Evolutionary conservation across 257 asterid species (phyloP), one percentile per base, ranked within the genome.

Genomic region (Solanum piurae): DNA sequence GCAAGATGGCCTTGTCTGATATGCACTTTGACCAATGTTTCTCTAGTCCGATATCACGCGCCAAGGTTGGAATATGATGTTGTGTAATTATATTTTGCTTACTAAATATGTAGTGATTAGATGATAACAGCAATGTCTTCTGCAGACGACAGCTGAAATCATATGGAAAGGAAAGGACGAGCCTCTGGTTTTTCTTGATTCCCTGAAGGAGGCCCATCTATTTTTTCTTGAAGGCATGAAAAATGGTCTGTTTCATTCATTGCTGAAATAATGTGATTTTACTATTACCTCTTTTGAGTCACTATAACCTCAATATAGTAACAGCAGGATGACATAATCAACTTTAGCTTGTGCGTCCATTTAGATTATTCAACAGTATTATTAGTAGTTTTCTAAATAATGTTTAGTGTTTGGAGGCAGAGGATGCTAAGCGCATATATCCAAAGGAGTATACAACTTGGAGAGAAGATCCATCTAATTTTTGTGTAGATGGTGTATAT

Each of bases 1-100:
- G 98, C 87, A 91, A 91, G 73, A 80, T 64, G 82, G 95, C 96
- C 87, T 89, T 95, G 73, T 84, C 89, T 29, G 95, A 93, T 4
- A 88, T 90, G 25, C 90, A 93, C 87, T 95, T 93, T 46, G 98
- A 95, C 74, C 91, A 86, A 88, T 95, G 98, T 89, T 95, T 95
- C 89, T 89, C 98, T 9, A 95, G 98, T 89, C 98, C 98, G 12
- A 94, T 95, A 88, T 87, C 95, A 58, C 98, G 98, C 72, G 98
- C 98, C 83, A 94, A 94, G 98, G 98, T 90, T 62, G 69, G 46
- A n/a, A 4, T 9, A 79, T 40, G 44, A 13, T 10, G 12, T n/a
- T 62, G 29, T 85, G 37, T 40, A 27, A 31, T 85, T 38, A n/a
- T 66, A 25, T 62, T 66, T 44, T 18, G 21, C 64, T 69, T 37